These are phyloP conservation scores for Aquilaria sinensis DNA, from an alignment of 345 rosid genomes.

Conservation along the genomic window DNA sequence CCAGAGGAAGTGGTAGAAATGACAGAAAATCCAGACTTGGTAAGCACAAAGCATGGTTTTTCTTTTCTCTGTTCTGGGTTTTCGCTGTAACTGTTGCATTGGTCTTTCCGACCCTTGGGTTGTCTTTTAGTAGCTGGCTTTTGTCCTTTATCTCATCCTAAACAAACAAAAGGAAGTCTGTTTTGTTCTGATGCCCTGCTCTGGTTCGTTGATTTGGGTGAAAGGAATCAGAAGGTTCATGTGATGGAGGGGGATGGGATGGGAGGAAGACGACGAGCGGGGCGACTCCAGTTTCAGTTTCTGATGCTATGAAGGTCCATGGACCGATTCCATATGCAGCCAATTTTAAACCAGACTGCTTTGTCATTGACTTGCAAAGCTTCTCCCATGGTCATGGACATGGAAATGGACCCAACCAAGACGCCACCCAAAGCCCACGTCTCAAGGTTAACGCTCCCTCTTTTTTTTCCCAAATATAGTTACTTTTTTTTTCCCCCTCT, in stretches of 20 bases:
- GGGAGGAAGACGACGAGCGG: no score
- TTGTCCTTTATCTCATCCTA: not conserved
- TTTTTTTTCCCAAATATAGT: constrained; percentile 1
- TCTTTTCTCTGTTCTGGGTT: not conserved
- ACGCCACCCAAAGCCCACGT: constrained; percentile 14
- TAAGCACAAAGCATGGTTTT: constrained; percentile 14
- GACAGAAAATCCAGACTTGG: constrained; percentile 57
- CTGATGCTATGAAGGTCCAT: no score
- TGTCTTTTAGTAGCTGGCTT: not conserved
- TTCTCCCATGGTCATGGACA: constrained; percentile 25
- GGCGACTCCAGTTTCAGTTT: no score
- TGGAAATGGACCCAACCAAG: constrained; percentile 20
- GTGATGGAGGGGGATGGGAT: constrained; percentile 1
- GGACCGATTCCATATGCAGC: no score
- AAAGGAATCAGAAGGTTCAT: constrained; percentile 7
- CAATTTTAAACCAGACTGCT: constrained; percentile 35
- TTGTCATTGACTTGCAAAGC: constrained; percentile 66
- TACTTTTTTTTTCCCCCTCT: not conserved
- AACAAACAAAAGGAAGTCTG: constrained; percentile 11
- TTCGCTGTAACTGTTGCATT: constrained; percentile 20
- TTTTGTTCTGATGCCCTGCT: constrained; percentile 1
- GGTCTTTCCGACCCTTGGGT: constrained; percentile 4
- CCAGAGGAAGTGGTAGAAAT: constrained; percentile 28
- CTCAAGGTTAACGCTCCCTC: constrained; percentile 21
- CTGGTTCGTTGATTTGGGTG: not conserved